Base-by-base conservation (phyloP, 768 basidiomycete genomes). In the Lactifluus piperatus region DNA sequence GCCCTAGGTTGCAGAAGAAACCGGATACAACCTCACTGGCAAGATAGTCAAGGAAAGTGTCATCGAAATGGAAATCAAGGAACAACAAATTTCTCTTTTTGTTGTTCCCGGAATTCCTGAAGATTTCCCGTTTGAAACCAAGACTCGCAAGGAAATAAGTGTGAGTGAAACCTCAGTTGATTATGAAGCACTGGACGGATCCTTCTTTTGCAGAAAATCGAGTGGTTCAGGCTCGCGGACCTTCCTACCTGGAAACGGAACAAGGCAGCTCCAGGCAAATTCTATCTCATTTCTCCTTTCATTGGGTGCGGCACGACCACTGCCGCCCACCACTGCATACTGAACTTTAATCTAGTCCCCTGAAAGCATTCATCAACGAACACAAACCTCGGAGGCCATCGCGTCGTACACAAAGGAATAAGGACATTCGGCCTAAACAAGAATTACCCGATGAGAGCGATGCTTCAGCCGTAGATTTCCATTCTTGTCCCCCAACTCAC, bases 141-240 rank as follows among this genome's bases (percentile, higher is more conserved):
- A 88, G 71, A 99, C 97, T 1, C 79, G 95, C 57, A 99, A 97
- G 73, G 97, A 99, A 77, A 99, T 99, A 66, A 95, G 94, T 68
- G 94, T 97, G 77, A 68, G 84, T 70, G 53, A 63, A 20, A n/a
- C n/a, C 24, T 24, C 34, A 9, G 10, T 39, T 57, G 48, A 48
- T 52, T 51, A 30, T 36, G 22, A 49, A 37, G 47, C 27, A 36
- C 51, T 59, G 8, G 67, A 39, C 62, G 53, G 58, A 32, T 24
- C 54, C 68, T 64, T 66, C 50, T 62, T 59, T 39, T 45, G 37
- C 69, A 97, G 94, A 91, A 91, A 77, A 98, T 98, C 65, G 87
- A 94, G 69, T 99, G 97, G 97, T 97, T 97, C 72, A 83, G 77
- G 60, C 75, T 98, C 51, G 77, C 79, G 20, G 93, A 97, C 69